A percentile compares a stretch with the other conserved stretches of the same genome.
Conservation (phyloP, 257 asterid genomes). For the Schizonepeta tenuifolia region DNA sequence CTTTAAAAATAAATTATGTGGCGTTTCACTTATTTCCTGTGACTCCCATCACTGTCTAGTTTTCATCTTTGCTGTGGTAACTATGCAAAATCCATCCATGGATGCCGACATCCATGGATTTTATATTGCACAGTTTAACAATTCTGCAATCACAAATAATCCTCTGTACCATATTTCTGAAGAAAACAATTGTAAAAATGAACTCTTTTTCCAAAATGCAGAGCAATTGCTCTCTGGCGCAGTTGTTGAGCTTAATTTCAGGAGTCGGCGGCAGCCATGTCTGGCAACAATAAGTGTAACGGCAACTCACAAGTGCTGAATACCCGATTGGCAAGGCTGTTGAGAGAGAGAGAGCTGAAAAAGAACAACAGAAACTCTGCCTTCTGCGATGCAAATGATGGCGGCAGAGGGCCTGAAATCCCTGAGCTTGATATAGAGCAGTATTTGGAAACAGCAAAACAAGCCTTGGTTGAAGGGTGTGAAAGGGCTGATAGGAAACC, state of each 20-base stretch:
- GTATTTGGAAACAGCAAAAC: slow-evolving; percentile 67
- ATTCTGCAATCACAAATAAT: slow-evolving; percentile 30
- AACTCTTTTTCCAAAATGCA: slow-evolving; percentile 53
- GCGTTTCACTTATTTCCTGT: slow-evolving; percentile 43
- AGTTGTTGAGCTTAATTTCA: slow-evolving; percentile 38
- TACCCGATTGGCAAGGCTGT: slow-evolving; percentile 66
- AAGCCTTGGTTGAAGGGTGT: slow-evolving; percentile 55
- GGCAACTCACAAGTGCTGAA: slow-evolving; percentile 48
- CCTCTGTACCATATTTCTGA: slow-evolving; percentile 23
- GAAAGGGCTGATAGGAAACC: slow-evolving; percentile 68
- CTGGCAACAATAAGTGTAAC: slow-evolving; percentile 84
- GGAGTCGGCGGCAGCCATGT: slow-evolving; percentile 32
- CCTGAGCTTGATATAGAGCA: slow-evolving; percentile 57
- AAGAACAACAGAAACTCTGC: slow-evolving; percentile 51
- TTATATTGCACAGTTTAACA: slow-evolving; percentile 27
- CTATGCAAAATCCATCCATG: slow-evolving; percentile 28
- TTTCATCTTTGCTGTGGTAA: slow-evolving; percentile 21
- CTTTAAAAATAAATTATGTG: not conserved
- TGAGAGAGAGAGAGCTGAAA: slow-evolving; percentile 70
- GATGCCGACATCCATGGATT: slow-evolving; percentile 2
- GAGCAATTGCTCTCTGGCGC: slow-evolving; percentile 58
- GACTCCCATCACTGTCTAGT: slow-evolving; percentile 33
- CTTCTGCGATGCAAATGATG: slow-evolving; percentile 53
- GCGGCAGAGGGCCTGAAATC: slow-evolving; percentile 46
- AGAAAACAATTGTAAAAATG: slow-evolving; percentile 30